Percentiles rank a stretch among this genome's conserved stretches.
These are phyloP conservation scores for Amylocarpus encephaloides DNA, from an alignment of 2,329 filamentous ascomycete genomes.

Conservation along the genomic window DNA sequence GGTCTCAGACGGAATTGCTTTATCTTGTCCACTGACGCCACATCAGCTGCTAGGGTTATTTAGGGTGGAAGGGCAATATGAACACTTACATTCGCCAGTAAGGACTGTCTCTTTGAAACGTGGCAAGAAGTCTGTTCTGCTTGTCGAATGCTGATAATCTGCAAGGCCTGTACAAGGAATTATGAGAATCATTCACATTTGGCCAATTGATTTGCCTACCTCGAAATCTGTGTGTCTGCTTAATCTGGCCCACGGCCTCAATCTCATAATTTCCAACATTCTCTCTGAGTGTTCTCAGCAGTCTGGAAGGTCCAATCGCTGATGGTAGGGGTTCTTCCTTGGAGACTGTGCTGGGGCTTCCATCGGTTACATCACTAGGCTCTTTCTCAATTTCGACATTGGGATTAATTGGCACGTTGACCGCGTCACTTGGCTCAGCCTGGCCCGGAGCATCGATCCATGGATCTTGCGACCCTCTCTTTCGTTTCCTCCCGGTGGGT, in stretches of 20 bases:
- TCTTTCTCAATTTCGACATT: not conserved
- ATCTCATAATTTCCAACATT: conserved; percentile 61
- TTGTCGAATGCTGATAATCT: conserved; percentile 78
- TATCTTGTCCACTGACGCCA: conserved; percentile 44
- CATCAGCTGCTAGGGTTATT: conserved; percentile 16
- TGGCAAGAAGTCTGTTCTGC: conserved; percentile 60
- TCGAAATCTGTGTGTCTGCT: conserved; percentile 80
- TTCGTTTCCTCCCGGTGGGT: conserved; percentile 78
- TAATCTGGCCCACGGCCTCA: conserved; percentile 65
- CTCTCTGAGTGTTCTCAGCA: conserved; percentile 62
- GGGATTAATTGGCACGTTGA: conserved; percentile 4
- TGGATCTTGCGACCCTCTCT: conserved; percentile 65
- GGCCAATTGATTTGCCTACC: conserved; percentile 36
- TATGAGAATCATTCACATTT: conserved; percentile 5
- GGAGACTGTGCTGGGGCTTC: not conserved
- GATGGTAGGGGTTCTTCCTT: conserved; percentile 35
- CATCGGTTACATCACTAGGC: conserved; percentile 34
- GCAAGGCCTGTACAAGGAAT: conserved; percentile 49
- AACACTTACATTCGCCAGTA: conserved; percentile 57
- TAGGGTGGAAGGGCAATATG: not conserved
- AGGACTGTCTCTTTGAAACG: conserved; percentile 66
- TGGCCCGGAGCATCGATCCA: conserved; percentile 40
- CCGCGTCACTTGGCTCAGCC: not conserved
- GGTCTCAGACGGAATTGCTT: conserved; percentile 62
- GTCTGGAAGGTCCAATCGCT: conserved; percentile 45